phyloP scores from a whole-genome alignment of 2,329 filamentous ascomycete species.

The Penicillium concentricum region DNA sequence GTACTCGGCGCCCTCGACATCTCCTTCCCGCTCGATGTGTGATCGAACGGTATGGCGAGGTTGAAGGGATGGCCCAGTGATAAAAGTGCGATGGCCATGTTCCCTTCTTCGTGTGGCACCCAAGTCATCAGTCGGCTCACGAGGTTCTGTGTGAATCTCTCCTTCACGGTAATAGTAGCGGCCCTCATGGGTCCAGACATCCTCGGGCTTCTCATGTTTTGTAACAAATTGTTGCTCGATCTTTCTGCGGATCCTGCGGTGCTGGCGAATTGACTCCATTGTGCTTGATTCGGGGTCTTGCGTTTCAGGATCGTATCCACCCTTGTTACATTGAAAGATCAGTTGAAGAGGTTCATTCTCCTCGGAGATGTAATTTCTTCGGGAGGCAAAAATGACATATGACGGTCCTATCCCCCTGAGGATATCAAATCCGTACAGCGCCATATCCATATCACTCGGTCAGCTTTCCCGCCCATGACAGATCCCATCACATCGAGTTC shows the following conservation, averaged over 20 bases:
- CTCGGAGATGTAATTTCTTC: too few species aligned
- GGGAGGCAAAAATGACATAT: slow-evolving; percentile 10
- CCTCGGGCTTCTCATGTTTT: slow-evolving; percentile 11
- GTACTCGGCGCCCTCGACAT: slow-evolving; percentile 12
- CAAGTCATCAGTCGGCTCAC: not conserved
- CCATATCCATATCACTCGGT: slow-evolving; percentile 5
- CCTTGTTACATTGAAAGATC: not conserved
- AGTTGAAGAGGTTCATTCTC: not conserved
- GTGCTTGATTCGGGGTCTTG: not conserved
- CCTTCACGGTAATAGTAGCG: slow-evolving; percentile 13
- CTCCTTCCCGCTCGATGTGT: slow-evolving; percentile 4
- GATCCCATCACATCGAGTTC: not conserved
- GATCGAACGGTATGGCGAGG: slow-evolving; percentile 1
- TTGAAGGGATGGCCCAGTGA: slow-evolving; percentile 1
- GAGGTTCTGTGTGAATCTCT: not conserved
- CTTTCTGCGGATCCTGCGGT: slow-evolving; percentile 15
- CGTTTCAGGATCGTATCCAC: not conserved
- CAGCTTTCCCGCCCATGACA: slow-evolving; percentile 11
- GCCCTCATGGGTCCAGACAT: slow-evolving; percentile 18
- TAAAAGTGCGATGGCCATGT: slow-evolving; percentile 6
- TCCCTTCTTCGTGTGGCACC: slow-evolving; percentile 1
- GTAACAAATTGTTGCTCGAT: slow-evolving; percentile 23
- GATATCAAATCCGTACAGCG: slow-evolving; percentile 2
- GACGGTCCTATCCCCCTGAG: not conserved
- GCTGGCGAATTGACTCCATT: slow-evolving; percentile 16